Evolutionary conservation across 2,329 filamentous ascomycete genomes (phyloP).

Genomic region (Neocatenulostroma microsporum): DNA sequence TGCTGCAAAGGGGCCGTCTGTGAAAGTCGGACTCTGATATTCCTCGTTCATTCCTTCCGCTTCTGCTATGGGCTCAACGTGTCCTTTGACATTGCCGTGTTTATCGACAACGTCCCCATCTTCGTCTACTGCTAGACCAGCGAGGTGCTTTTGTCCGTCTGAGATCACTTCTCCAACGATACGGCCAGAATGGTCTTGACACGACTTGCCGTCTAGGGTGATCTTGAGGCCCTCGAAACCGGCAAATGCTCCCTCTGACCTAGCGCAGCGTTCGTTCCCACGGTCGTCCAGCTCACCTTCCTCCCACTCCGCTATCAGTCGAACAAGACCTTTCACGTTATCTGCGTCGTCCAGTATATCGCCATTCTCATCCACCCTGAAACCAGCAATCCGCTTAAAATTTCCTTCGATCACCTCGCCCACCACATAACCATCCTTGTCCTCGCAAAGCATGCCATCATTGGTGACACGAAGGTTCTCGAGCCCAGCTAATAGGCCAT

Average conservation of each 20-base stretch:
- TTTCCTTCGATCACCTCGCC: constrained; percentile 52
- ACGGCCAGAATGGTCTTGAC: constrained; percentile 45
- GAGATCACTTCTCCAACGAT: constrained; percentile 48
- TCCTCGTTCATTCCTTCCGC: no score
- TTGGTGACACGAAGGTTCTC: constrained; percentile 42
- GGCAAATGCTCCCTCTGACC: constrained; percentile 45
- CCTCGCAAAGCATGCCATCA: constrained; percentile 42
- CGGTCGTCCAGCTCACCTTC: no score
- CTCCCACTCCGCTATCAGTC: constrained; percentile 42
- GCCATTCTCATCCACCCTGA: constrained; percentile 52
- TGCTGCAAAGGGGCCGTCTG: constrained; percentile 54
- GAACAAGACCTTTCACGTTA: constrained; percentile 54
- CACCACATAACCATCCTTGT: constrained; percentile 45
- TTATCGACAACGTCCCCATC: constrained; percentile 57
- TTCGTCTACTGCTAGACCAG: constrained; percentile 49
- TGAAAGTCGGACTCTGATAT: no score
- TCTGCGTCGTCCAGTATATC: constrained; percentile 56
- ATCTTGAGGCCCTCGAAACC: constrained; percentile 44
- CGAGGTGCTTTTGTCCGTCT: constrained; percentile 53
- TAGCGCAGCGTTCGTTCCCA: constrained; percentile 51
- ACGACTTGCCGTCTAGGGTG: constrained; percentile 40
- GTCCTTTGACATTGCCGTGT: constrained; percentile 54
- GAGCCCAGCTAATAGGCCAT: constrained; percentile 45
- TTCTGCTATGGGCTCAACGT: constrained; percentile 46
- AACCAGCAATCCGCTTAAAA: constrained; percentile 51